Percentiles rank a stretch among this genome's conserved stretches.
These are phyloP conservation scores for Colletotrichum orbiculare DNA, from an alignment of 2,329 filamentous ascomycete species.

Conservation along the genomic window DNA sequence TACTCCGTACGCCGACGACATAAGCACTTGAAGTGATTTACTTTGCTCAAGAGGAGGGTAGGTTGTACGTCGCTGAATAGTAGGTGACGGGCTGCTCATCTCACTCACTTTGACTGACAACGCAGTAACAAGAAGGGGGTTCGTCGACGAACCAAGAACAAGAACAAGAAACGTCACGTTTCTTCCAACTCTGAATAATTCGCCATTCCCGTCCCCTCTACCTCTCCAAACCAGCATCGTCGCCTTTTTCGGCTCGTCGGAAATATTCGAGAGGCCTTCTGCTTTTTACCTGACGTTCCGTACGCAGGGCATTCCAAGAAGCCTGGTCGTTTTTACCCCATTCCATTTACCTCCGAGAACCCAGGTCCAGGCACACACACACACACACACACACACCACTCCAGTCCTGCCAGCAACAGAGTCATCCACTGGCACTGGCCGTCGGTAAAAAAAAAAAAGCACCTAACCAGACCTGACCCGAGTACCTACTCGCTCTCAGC, in stretches of 20 bases:
- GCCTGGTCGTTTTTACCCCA: not conserved
- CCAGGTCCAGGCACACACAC: slow-evolving; percentile 4
- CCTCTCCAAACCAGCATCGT: slow-evolving; percentile 24
- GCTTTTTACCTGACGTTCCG: slow-evolving; percentile 5
- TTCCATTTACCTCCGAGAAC: slow-evolving; percentile 9
- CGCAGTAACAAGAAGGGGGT: slow-evolving; percentile 34
- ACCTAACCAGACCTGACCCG: too few relatives aligned
- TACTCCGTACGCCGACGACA: too few relatives aligned
- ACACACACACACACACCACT: not conserved
- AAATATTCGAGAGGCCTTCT: slow-evolving; percentile 3
- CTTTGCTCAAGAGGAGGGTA: not conserved
- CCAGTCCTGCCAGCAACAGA: not conserved
- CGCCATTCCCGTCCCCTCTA: not conserved
- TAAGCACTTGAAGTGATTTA: not conserved
- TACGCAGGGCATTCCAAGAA: slow-evolving; percentile 5
- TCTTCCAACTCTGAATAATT: slow-evolving; percentile 27
- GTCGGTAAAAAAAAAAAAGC: not conserved
- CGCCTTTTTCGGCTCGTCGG: slow-evolving; percentile 5
- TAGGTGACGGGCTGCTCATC: slow-evolving; percentile 8
- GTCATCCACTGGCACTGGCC: too few relatives aligned
- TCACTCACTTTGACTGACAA: not conserved
- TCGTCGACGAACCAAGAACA: not conserved
- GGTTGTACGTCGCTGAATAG: not conserved
- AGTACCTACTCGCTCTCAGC: not conserved
- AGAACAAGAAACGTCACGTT: slow-evolving; percentile 3